Percentiles rank a stretch among this genome's conserved stretches.
Evolutionary conservation across 139 green algal species (phyloP).

Genomic region (Pleodorina starrii): DNA sequence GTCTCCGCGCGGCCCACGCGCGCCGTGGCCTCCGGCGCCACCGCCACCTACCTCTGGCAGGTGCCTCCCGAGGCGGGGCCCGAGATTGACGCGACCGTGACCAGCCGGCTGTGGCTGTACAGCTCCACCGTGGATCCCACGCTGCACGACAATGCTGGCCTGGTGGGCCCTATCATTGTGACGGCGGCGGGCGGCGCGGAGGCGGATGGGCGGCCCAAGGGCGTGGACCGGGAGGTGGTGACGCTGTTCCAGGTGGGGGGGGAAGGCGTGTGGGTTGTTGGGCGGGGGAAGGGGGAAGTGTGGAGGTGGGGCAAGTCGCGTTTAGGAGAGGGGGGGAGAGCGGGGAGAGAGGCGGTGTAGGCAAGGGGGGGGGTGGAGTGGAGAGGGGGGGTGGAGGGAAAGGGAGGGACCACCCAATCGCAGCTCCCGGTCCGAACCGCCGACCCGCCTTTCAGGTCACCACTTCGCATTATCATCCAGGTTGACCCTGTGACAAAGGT

Average conservation of each 20-base stretch:
- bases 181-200: constrained; percentile 48
- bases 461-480: too few species aligned
- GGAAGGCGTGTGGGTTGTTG: too few species aligned
- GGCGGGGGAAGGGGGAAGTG: too few species aligned
- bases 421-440: too few species aligned
- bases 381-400: neutral
- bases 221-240: constrained; percentile 59
- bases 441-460: too few species aligned
- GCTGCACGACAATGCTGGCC: constrained; percentile 68
- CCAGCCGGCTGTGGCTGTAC: constrained; percentile 36
- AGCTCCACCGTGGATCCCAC: constrained; percentile 58
- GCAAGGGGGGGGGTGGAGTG: neutral
- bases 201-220: constrained; percentile 48
- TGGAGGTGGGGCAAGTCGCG: too few species aligned
- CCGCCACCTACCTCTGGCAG: constrained; percentile 16
- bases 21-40: constrained; percentile 14
- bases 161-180: constrained; percentile 75
- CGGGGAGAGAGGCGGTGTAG: neutral
- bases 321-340: neutral
- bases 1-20: neutral
- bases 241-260: constrained; percentile 50
- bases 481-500: too few species aligned
- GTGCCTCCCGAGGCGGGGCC: constrained; percentile 20
- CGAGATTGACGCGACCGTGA: neutral
- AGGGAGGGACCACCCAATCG: too few species aligned